Percentiles rank a stretch among this genome's conserved stretches.
Conservation (phyloP, 2,329 filamentous ascomycete species). For the Mycosphaerelloides madeirae region DNA sequence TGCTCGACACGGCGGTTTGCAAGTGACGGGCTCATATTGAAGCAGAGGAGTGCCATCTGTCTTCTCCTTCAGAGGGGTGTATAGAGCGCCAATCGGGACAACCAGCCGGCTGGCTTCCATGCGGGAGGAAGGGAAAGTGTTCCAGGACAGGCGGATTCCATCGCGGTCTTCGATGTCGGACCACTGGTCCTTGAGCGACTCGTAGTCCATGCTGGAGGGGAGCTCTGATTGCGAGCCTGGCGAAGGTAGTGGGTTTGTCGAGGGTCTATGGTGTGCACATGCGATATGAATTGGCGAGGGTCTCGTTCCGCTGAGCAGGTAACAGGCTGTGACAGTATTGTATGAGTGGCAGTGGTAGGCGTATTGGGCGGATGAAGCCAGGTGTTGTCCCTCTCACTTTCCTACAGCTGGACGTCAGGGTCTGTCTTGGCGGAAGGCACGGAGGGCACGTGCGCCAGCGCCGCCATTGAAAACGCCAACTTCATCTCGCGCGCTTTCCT, state of each 20-base stretch:
- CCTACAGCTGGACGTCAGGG: too few species aligned
- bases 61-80: conserved; percentile 94
- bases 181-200: conserved; percentile 91
- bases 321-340: too few species aligned
- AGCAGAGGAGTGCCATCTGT: conserved; percentile 73
- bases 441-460: not conserved
- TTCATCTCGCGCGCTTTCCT: conserved; percentile 25
- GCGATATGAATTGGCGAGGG: not conserved
- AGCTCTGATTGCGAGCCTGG: not conserved
- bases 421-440: not conserved
- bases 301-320: too few species aligned
- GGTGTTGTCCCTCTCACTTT: not conserved
- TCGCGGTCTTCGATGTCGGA: conserved; percentile 94
- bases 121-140: conserved; percentile 94
- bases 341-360: not conserved
- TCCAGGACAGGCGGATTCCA: conserved; percentile 95
- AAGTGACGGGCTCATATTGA: conserved; percentile 93
- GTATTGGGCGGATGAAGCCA: conserved; percentile 2
- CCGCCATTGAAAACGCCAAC: not conserved
- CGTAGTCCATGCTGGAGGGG: conserved; percentile 71
- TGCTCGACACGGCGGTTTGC: conserved; percentile 91
- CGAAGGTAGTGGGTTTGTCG: conserved; percentile 5
- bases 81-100: conserved; percentile 91
- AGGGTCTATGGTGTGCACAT: conserved; percentile 12
- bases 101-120: conserved; percentile 57